Conservation (phyloP, 352 stramenopile species). For the Phytophthora citrophthora region DNA sequence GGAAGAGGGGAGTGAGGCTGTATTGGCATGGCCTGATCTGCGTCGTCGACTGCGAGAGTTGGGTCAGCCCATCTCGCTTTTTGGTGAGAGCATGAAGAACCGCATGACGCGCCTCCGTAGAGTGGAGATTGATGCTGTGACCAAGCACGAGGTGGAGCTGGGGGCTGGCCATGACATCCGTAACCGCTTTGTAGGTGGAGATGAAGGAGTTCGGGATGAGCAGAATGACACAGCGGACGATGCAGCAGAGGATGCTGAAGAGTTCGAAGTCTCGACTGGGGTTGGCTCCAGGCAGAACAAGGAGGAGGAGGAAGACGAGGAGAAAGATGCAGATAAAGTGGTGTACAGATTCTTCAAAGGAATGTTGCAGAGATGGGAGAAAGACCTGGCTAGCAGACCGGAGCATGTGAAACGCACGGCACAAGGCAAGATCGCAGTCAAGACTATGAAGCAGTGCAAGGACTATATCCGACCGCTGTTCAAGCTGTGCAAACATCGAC, state of each 20-base stretch:
- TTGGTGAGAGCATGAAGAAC: slow-evolving; percentile 75
- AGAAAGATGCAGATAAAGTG: slow-evolving; percentile 61
- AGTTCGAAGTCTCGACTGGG: slow-evolving; percentile 23
- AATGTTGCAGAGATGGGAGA: slow-evolving; percentile 95
- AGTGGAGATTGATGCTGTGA: slow-evolving; percentile 70
- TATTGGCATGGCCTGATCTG: slow-evolving; percentile 76
- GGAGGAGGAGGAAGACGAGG: slow-evolving; percentile 42
- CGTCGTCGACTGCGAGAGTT: slow-evolving; percentile 82
- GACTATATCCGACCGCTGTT: slow-evolving; percentile 99
- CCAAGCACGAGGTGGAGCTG: slow-evolving; percentile 74
- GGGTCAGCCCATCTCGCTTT: slow-evolving; percentile 87
- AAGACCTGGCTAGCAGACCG: slow-evolving; percentile 84
- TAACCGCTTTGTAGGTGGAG: slow-evolving; percentile 75
- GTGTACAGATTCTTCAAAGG: slow-evolving; percentile 95
- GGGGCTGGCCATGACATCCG: slow-evolving; percentile 76
- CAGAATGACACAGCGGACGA: slow-evolving; percentile 60
- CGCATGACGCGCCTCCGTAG: slow-evolving; percentile 72
- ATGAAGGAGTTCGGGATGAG: slow-evolving; percentile 33
- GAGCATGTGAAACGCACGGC: slow-evolving; percentile 91
- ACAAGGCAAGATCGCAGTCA: slow-evolving; percentile 94
- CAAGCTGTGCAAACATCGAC: slow-evolving; percentile 94
- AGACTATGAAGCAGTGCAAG: slow-evolving; percentile 99
- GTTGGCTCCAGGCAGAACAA: slow-evolving; percentile 16
- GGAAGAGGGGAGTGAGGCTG: slow-evolving; percentile 26
- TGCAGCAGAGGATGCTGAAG: slow-evolving; percentile 37